phyloP scores from a whole-genome alignment of 108 stramenopile species.

The Hondaea fermentalgiana region DNA sequence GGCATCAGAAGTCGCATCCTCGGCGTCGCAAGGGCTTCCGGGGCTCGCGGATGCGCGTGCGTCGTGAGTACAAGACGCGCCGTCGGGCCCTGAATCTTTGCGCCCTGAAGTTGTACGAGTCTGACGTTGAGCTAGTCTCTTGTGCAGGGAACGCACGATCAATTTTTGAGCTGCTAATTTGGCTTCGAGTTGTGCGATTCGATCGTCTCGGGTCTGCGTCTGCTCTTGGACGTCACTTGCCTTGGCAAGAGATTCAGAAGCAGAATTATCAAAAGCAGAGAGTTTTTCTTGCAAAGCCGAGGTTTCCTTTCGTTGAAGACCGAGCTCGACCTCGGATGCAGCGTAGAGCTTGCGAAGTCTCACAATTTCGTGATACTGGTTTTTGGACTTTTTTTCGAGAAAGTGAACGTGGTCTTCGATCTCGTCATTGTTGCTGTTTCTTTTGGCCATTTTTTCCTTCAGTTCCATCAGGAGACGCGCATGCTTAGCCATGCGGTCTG shows the following conservation, averaged over 20 bases:
- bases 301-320: not conserved
- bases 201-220: not conserved
- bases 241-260: not conserved
- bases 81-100: not conserved
- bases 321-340: not conserved
- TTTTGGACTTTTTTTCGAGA: not conserved
- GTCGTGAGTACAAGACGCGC: not conserved
- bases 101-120: not conserved
- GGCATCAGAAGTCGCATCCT: not conserved
- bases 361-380: not conserved
- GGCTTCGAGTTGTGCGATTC: not conserved
- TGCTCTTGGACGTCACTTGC: not conserved
- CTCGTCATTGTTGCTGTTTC: not conserved
- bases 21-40: no score
- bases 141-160: not conserved
- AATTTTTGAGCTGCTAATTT: not conserved
- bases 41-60: not conserved
- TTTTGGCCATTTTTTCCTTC: not conserved
- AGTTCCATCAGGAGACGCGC: not conserved
- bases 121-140: not conserved
- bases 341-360: not conserved
- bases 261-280: not conserved
- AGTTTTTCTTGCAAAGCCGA: not conserved
- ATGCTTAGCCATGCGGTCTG: not conserved
- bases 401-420: not conserved